Conservation (phyloP, 208 protist genomes). For the Trichomonas vaginalis region DNA sequence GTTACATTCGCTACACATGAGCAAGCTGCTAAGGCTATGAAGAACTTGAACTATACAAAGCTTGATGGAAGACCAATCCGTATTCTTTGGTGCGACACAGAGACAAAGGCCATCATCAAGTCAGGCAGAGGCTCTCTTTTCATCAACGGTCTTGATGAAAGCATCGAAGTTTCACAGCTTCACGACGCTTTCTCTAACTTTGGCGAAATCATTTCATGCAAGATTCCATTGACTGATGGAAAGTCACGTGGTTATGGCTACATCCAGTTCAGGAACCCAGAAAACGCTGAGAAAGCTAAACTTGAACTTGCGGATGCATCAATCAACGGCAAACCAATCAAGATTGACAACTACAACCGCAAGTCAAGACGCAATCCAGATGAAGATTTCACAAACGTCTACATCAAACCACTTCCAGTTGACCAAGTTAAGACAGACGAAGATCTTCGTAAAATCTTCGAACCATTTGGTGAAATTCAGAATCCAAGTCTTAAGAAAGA, state of each 20-base stretch:
- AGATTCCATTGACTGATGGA: not conserved
- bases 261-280: not conserved
- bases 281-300: not conserved
- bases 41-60: not conserved
- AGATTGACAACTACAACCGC: not conserved
- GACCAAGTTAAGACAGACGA: not conserved
- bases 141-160: not conserved
- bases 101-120: not conserved
- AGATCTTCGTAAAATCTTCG: not conserved
- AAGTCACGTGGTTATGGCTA: not conserved
- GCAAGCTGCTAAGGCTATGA: not conserved
- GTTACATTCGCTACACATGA: not conserved
- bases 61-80: not conserved
- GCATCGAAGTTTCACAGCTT: not conserved
- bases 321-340: not conserved
- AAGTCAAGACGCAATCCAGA: not conserved
- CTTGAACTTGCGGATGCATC: not conserved
- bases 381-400: not conserved
- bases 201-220: not conserved
- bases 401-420: not conserved
- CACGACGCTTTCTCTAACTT: not conserved
- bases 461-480: not conserved
- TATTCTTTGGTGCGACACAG: not conserved
- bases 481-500: constrained; percentile 49
- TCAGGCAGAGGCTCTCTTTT: not conserved